phyloP scores from a whole-genome alignment of 768 basidiomycete species.

The Paxillus ammoniavirescens region DNA sequence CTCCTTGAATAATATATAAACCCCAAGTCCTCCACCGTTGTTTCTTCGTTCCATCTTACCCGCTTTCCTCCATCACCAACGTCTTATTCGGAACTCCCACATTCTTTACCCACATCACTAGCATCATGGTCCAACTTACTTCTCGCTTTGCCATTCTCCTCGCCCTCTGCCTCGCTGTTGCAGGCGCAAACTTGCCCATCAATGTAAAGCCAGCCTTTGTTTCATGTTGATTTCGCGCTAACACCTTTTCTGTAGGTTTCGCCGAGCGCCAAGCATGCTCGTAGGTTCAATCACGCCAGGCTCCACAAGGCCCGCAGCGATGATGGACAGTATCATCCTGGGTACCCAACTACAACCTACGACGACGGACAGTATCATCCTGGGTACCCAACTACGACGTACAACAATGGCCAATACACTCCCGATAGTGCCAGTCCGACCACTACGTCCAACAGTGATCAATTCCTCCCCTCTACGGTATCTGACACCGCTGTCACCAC shows the following conservation, averaged over 20 bases:
- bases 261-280: slow-evolving; percentile 6
- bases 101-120: slow-evolving; percentile 28
- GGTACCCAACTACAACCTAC: slow-evolving; percentile 11
- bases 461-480: no score
- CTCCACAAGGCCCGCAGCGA: slow-evolving; percentile 14
- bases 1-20: slow-evolving; percentile 22
- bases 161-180: slow-evolving; percentile 24
- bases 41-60: slow-evolving; percentile 4
- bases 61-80: slow-evolving; percentile 10
- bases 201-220: neutral
- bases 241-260: slow-evolving; percentile 8
- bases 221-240: neutral
- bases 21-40: neutral
- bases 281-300: slow-evolving; percentile 12
- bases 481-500: no score
- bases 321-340: slow-evolving; percentile 22
- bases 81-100: slow-evolving; percentile 13
- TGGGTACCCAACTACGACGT: slow-evolving; percentile 18
- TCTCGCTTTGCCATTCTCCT: slow-evolving; percentile 29
- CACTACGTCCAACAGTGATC: no score
- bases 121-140: slow-evolving; percentile 28
- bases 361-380: slow-evolving; percentile 25
- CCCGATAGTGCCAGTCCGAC: no score
- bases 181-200: slow-evolving; percentile 2
- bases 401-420: slow-evolving; percentile 14